phyloP scores from a whole-genome alignment of 2,329 filamentous ascomycete genomes.

The Cytospora leucostoma region DNA sequence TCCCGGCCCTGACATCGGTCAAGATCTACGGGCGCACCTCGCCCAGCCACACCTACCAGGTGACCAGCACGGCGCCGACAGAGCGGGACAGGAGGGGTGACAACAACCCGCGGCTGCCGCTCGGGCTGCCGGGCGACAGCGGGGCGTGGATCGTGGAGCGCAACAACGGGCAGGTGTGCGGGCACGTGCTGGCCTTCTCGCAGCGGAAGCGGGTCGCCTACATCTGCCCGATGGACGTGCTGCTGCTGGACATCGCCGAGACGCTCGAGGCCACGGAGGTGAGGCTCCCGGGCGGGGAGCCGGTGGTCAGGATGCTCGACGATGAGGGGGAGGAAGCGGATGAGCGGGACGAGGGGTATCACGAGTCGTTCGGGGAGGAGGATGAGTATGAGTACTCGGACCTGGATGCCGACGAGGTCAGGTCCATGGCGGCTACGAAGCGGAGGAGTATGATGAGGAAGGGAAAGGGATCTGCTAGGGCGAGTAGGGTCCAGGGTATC shows the following conservation, averaged over 20 bases:
- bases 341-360: constrained; percentile 61
- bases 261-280: constrained; percentile 72
- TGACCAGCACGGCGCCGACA: constrained; percentile 45
- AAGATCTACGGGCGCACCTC: constrained; percentile 84
- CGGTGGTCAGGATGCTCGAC: constrained; percentile 39
- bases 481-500: background rate
- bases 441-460: constrained; percentile 21
- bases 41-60: constrained; percentile 71
- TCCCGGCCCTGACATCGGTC: constrained; percentile 76
- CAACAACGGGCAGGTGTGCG: constrained; percentile 75
- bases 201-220: constrained; percentile 80
- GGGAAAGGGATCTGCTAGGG: constrained; percentile 25
- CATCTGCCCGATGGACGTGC: constrained; percentile 91
- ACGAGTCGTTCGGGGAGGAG: constrained; percentile 49
- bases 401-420: constrained; percentile 11
- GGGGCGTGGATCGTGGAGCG: constrained; percentile 92
- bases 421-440: constrained; percentile 26
- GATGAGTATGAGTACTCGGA: background rate
- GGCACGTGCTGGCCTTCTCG: constrained; percentile 89
- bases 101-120: constrained; percentile 37
- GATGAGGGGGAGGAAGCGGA: constrained; percentile 39
- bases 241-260: constrained; percentile 81
- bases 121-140: constrained; percentile 81
- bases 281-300: constrained; percentile 65
- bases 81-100: constrained; percentile 19